phyloP scores from a whole-genome alignment of 2,329 filamentous ascomycete species.

The Microascus cirrosus region DNA sequence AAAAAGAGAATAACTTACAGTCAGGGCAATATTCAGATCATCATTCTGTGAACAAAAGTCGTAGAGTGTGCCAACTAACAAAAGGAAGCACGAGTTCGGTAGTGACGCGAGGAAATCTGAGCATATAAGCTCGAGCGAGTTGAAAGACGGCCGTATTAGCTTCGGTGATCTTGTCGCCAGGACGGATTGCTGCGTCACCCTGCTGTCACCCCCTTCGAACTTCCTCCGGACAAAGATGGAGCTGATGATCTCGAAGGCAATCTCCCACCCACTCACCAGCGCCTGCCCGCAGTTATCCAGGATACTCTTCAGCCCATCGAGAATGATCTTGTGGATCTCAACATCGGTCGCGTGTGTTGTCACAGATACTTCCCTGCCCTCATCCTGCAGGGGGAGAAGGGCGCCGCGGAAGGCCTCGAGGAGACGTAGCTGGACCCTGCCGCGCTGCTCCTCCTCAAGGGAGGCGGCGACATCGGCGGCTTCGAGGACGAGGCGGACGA shows the following conservation, averaged over 20 bases:
- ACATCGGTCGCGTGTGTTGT: slow-evolving; percentile 54
- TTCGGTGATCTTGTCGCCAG: slow-evolving; percentile 53
- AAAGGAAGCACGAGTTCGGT: slow-evolving; percentile 59
- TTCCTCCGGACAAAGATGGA: slow-evolving; percentile 56
- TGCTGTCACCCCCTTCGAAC: slow-evolving; percentile 20
- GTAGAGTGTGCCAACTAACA: slow-evolving; percentile 77
- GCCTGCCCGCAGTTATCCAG: slow-evolving; percentile 83
- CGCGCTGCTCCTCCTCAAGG: slow-evolving; percentile 38
- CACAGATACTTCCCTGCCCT: slow-evolving; percentile 40
- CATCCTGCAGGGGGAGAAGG: slow-evolving; percentile 44
- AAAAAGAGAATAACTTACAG: slow-evolving; percentile 36
- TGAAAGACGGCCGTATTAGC: slow-evolving; percentile 78
- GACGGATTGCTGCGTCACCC: slow-evolving; percentile 16
- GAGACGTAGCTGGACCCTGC: slow-evolving; percentile 60
- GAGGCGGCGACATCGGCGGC: slow-evolving; percentile 43
- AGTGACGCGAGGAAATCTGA: slow-evolving; percentile 80
- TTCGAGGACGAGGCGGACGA: slow-evolving; percentile 47
- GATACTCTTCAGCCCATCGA: slow-evolving; percentile 71
- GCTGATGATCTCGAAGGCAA: slow-evolving; percentile 74
- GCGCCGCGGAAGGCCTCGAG: slow-evolving; percentile 55
- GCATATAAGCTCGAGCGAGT: slow-evolving; percentile 81
- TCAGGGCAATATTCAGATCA: slow-evolving; percentile 90
- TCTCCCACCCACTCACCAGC: slow-evolving; percentile 72
- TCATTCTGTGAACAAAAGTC: slow-evolving; percentile 83
- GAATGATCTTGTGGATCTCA: slow-evolving; percentile 68